A percentile compares a stretch with the other conserved stretches of the same genome.
Evolutionary conservation across 768 basidiomycete species (phyloP).

Genomic region (Rhodotorula kratochvilovae): DNA sequence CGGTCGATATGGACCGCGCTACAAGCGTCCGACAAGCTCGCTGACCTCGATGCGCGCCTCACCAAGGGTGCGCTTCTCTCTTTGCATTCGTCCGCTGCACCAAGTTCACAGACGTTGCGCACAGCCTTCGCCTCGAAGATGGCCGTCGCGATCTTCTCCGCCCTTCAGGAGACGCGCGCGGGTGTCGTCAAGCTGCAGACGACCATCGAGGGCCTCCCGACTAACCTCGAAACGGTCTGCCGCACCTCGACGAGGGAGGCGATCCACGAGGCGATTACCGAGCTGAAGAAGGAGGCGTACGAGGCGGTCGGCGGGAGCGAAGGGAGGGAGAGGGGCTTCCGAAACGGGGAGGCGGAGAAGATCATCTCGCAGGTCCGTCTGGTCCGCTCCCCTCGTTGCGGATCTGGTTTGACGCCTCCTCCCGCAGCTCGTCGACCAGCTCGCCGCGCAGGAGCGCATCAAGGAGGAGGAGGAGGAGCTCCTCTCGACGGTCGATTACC

Average conservation of each 20-base stretch:
- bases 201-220: slow-evolving; percentile 30
- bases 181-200: slow-evolving; percentile 28
- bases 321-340: slow-evolving; percentile 19
- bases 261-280: slow-evolving; percentile 31
- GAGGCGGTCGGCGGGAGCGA: slow-evolving; percentile 2
- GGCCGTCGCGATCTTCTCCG: slow-evolving; percentile 28
- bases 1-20: slow-evolving; percentile 25
- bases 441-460: slow-evolving; percentile 24
- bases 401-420: too few relatives aligned
- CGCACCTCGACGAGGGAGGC: slow-evolving; percentile 15
- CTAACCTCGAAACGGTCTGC: slow-evolving; percentile 19
- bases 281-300: slow-evolving; percentile 37
- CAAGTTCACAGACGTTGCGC: too few relatives aligned
- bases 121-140: slow-evolving; percentile 34
- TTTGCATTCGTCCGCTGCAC: too few relatives aligned
- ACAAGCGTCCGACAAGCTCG: slow-evolving; percentile 33
- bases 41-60: slow-evolving; percentile 26
- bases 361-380: slow-evolving; percentile 18
- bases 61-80: neutral
- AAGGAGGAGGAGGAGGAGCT: slow-evolving; percentile 32
- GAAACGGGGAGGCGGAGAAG: slow-evolving; percentile 35
- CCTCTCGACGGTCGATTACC: neutral
- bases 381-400: too few relatives aligned
- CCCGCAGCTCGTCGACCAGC: slow-evolving; percentile 30
- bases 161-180: slow-evolving; percentile 26